Percentiles rank a stretch among this genome's conserved stretches.
These are phyloP conservation scores for Sclerotinia minor DNA, from an alignment of 2,329 filamentous ascomycete species.

Conservation along the genomic window DNA sequence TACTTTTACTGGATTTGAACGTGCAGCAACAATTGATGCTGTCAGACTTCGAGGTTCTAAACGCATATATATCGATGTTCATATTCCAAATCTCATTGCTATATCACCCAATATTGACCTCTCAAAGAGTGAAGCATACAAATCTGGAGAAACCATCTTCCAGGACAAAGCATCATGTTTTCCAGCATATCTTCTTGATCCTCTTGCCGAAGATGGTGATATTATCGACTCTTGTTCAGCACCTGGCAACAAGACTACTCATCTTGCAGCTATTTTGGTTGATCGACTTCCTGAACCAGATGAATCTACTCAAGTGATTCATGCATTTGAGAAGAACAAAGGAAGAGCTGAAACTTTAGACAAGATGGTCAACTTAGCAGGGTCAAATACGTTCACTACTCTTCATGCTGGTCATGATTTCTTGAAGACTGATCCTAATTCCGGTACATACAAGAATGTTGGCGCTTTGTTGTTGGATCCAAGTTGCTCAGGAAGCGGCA, in stretches of 20 bases:
- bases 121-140: conserved; percentile 72
- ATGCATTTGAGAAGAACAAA: conserved; percentile 77
- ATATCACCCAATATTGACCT: conserved; percentile 72
- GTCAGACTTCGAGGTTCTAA: conserved; percentile 53
- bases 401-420: conserved; percentile 81
- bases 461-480: conserved; percentile 83
- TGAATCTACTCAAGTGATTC: conserved; percentile 53
- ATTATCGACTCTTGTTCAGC: conserved; percentile 92
- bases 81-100: conserved; percentile 82
- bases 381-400: conserved; percentile 63
- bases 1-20: conserved; percentile 67
- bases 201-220: conserved; percentile 65
- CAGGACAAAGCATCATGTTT: conserved; percentile 98
- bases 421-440: conserved; percentile 67
- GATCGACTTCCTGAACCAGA: conserved; percentile 41
- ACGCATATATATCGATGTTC: conserved; percentile 69
- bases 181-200: conserved; percentile 82
- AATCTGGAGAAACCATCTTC: conserved; percentile 75
- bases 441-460: conserved; percentile 66
- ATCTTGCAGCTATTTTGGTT: conserved; percentile 73
- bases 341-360: conserved; percentile 71
- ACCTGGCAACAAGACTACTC: conserved; percentile 96
- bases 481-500: conserved; percentile 93
- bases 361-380: conserved; percentile 81
- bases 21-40: conserved; percentile 56